A percentile compares a stretch with the other conserved stretches of the same genome.
These are phyloP conservation scores for Hypomyces perniciosus DNA, from an alignment of 2,329 filamentous ascomycete species.

Conservation along the genomic window DNA sequence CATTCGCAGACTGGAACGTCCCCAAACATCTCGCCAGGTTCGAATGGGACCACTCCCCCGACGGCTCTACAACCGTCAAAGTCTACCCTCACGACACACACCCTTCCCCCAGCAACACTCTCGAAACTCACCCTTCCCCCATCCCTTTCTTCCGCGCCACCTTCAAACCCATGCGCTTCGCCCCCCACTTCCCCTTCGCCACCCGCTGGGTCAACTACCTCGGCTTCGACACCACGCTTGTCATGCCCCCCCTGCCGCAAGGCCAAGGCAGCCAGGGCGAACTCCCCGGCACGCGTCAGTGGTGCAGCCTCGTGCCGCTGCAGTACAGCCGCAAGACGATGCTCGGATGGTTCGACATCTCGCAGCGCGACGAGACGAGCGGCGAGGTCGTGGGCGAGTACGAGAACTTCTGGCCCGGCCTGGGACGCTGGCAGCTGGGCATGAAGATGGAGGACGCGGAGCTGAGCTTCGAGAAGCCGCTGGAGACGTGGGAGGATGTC, in stretches of 20 bases:
- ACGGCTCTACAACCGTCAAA: slow-evolving; percentile 34
- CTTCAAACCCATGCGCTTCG: slow-evolving; percentile 35
- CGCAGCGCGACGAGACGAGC: slow-evolving; percentile 27
- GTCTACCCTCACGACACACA: slow-evolving; percentile 40
- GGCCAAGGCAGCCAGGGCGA: slow-evolving; percentile 35
- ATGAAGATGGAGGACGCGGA: slow-evolving; percentile 33
- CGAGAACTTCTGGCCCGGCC: slow-evolving; percentile 43
- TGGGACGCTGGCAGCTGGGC: slow-evolving; percentile 39
- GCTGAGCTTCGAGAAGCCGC: slow-evolving; percentile 24
- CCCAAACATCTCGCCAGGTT: slow-evolving; percentile 51
- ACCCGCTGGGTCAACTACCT: slow-evolving; percentile 32
- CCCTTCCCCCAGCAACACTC: slow-evolving; percentile 17
- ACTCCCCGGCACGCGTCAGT: slow-evolving; percentile 40
- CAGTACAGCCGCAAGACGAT: slow-evolving; percentile 26
- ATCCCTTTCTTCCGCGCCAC: slow-evolving; percentile 41
- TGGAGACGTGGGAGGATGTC: slow-evolving; percentile 20
- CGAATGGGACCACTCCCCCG: slow-evolving; percentile 34
- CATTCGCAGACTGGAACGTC: slow-evolving; percentile 44
- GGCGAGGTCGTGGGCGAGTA: slow-evolving; percentile 16
- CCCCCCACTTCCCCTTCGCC: slow-evolving; percentile 40
- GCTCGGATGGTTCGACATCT: slow-evolving; percentile 44
- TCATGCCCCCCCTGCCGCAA: slow-evolving; percentile 44
- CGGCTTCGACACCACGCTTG: slow-evolving; percentile 37
- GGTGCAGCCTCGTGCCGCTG: slow-evolving; percentile 34
- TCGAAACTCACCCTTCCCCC: slow-evolving; percentile 28